A percentile compares a stretch with the other conserved stretches of the same genome.
phyloP scores from a whole-genome alignment of 352 stramenopile genomes.

The Globisporangium alternatum region DNA sequence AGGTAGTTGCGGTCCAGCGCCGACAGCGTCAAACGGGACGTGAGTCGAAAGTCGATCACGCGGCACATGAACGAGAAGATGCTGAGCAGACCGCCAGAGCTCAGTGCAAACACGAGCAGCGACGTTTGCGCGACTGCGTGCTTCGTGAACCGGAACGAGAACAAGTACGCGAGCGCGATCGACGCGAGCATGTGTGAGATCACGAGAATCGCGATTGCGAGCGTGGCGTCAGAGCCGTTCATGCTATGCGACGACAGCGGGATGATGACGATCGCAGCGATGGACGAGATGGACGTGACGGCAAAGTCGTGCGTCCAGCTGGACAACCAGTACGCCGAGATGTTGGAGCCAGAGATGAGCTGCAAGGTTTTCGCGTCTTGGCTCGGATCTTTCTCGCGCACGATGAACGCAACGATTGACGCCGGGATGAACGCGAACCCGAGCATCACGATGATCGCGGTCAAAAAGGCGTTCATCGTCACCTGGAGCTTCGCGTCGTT shows the following conservation, averaged over 20 bases:
- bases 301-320: slow-evolving; percentile 35
- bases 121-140: slow-evolving; percentile 30
- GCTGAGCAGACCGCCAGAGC: slow-evolving; percentile 26
- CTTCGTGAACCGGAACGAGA: slow-evolving; percentile 30
- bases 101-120: slow-evolving; percentile 25
- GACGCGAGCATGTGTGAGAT: slow-evolving; percentile 17
- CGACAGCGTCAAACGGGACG: slow-evolving; percentile 19
- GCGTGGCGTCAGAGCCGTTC: slow-evolving; percentile 12
- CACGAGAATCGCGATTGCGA: slow-evolving; percentile 20
- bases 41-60: slow-evolving; percentile 23
- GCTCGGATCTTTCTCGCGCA: slow-evolving; percentile 40
- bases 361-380: slow-evolving; percentile 44
- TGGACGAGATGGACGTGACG: slow-evolving; percentile 26
- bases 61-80: slow-evolving; percentile 36
- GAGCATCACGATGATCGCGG: slow-evolving; percentile 31
- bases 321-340: slow-evolving; percentile 35
- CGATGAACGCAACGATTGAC: slow-evolving; percentile 36
- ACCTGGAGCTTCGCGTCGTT: slow-evolving; percentile 36
- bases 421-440: slow-evolving; percentile 42
- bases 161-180: slow-evolving; percentile 29
- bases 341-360: slow-evolving; percentile 33
- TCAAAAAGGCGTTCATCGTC: slow-evolving; percentile 36
- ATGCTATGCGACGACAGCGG: slow-evolving; percentile 20
- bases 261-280: slow-evolving; percentile 22
- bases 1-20: slow-evolving; percentile 31